Evolutionary conservation across 116 monocot species (phyloP), one percentile per base, ranked within the genome.

Genomic region (Thalassia testudinum): DNA sequence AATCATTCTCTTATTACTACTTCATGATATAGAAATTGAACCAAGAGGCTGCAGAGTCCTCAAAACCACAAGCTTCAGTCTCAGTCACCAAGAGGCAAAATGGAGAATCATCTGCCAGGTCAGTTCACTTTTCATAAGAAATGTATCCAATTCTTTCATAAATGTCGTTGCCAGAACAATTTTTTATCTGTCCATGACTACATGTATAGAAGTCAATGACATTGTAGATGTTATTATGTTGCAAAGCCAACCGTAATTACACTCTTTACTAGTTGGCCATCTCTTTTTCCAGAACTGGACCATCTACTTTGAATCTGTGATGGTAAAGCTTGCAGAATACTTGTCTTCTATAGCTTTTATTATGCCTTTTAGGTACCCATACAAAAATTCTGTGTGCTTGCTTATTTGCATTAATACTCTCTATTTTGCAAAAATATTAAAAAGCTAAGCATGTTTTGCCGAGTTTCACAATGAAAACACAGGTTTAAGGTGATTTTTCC

Each of bases 21-120:
- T 42, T 64, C 58, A 23, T 75, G 34, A 64, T 75, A 62, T 66
- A 95, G 95, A 95, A 82, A 81, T 34, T 95, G 62, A 78, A 85
- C 65, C 71, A 88, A 73, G 88, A 70, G 37, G 71, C 76, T 55
- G 52, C 51, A 63, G 66, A 53, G 34, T 56, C 49, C 34, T 49
- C 24, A 55, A 62, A 73, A 68, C 49, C n/a, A 52, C 52, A 51
- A 69, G 14, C 53, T 50, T 29, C 49, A 24, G 27, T 42, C 1
- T 63, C 83, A 43, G 70, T 52, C 60, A 52, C 14, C 23, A 18
- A 69, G 37, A 61, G 64, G 50, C 72, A 58, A 67, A 66, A 77
- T 63, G 54, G 57, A 53, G 45, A 47, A 51, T 57, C 43, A 59
- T 65, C 59, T 29, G 27, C 54, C 38, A 85, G 88, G 95, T 88